Percentiles rank a stretch among this genome's conserved stretches.
These are phyloP conservation scores for Diaporthe citrichinensis DNA, from an alignment of 2,329 filamentous ascomycete genomes.

Conservation along the genomic window DNA sequence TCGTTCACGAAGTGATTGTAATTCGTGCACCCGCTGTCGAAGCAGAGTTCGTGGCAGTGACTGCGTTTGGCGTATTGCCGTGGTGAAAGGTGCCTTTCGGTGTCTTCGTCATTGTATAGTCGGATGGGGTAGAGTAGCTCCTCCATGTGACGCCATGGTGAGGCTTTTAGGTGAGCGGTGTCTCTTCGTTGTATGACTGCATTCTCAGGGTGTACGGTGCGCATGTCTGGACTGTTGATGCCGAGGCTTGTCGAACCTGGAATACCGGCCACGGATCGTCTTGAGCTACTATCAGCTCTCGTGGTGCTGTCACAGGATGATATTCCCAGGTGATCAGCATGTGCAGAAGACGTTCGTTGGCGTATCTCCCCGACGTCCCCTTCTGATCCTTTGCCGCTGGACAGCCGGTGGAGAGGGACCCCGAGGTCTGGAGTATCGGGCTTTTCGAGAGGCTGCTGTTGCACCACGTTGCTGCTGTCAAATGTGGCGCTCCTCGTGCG, in stretches of 20 bases:
- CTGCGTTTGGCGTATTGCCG: conserved; percentile 42
- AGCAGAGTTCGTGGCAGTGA: not conserved
- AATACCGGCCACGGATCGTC: not conserved
- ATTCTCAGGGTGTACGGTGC: not conserved
- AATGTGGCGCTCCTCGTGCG: not conserved
- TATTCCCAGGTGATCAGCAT: not conserved
- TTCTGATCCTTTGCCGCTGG: not conserved
- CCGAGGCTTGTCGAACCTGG: not conserved
- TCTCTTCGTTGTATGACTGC: not conserved
- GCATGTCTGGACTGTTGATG: not conserved
- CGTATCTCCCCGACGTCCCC: not conserved
- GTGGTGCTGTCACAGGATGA: not conserved
- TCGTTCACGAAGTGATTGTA: conserved; percentile 29
- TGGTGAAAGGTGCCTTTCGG: conserved; percentile 40
- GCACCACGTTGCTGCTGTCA: not conserved
- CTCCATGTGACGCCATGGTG: conserved; percentile 48
- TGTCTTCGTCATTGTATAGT: conserved; percentile 43
- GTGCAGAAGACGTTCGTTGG: not conserved
- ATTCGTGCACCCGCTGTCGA: conserved; percentile 7
- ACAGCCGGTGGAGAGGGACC: not conserved
- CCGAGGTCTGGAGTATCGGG: not conserved
- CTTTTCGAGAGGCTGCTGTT: not conserved
- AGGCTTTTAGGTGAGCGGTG: conserved; percentile 37
- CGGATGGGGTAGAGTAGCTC: conserved; percentile 44
- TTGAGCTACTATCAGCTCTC: not conserved